Evolutionary conservation across 495 filamentous ascomycete species (phyloP), one percentile per base, ranked within the genome.

Genomic region (Aspergillus cavernicola): DNA sequence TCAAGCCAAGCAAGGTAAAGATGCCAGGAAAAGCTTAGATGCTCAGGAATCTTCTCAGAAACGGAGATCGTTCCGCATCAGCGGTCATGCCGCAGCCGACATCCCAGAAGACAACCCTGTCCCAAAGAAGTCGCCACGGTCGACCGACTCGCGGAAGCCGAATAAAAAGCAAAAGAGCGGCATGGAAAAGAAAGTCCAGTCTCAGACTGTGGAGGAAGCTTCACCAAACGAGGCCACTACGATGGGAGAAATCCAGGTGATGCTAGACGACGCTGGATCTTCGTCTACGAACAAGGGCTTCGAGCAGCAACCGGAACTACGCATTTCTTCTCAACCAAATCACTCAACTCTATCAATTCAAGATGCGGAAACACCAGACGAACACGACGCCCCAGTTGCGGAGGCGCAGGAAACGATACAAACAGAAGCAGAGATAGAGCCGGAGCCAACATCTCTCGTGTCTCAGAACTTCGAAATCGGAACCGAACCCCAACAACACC

Each of bases 31-130:
- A 18, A 15, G 16, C 15, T 33, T 39, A 9, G 43, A 31, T 10
- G 20, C 33, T 4, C 58, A 57, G 46, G 50, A 54, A 4, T 29
- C 50, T 35, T 57, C 51, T 26, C 53, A 62, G 36, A 37, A 57
- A 7, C 65, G 67, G 29, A 63, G 67, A 37, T 69, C 65, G 10
- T 47, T 57, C 6, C 62, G 62, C 26, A 50, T 64, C 10, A 64
- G 64, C n/a, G 64, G 60, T 6, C 45, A 60, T 18, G 47, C 60
- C 26, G 47, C 50, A 3, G 55, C 57, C 2, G 43, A 44, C 11
- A 37, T 57, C 13, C 24, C 53, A 2, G 58, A 55, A 24, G 59
- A 60, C 32, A 52, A 13, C 9, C 57, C 56, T 19, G 20, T 22
- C 4, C 44, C 42, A 18, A 48, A 39, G 31, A 60, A 56, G 20